phyloP scores from a whole-genome alignment of 768 basidiomycete genomes.

The Punctularia strigosozonata region DNA sequence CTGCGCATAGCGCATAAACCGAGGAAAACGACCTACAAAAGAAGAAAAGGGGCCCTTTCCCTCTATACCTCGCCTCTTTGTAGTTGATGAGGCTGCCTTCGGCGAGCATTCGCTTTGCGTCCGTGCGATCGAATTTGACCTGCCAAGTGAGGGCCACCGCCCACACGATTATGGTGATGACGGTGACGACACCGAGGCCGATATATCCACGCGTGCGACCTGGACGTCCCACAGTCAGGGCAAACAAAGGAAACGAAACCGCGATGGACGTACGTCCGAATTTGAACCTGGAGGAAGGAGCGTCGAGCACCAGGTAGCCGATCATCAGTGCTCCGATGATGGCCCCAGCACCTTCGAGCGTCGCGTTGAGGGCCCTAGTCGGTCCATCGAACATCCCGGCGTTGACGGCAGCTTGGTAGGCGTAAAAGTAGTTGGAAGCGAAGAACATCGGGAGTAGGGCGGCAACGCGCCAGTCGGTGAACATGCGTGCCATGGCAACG shows the following conservation, averaged over 20 bases:
- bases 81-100: slow-evolving; percentile 19
- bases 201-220: slow-evolving; percentile 27
- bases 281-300: slow-evolving; percentile 16
- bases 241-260: too few species aligned
- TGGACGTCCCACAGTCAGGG: too few species aligned
- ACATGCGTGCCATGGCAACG: slow-evolving; percentile 51
- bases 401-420: slow-evolving; percentile 35
- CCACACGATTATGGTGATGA: slow-evolving; percentile 24
- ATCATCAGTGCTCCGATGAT: slow-evolving; percentile 31
- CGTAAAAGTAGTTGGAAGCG: slow-evolving; percentile 77
- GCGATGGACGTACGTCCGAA: too few species aligned
- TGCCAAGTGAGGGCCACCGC: slow-evolving; percentile 26
- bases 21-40: slow-evolving; percentile 18
- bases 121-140: slow-evolving; percentile 25
- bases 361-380: slow-evolving; percentile 30
- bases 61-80: slow-evolving; percentile 20
- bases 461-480: slow-evolving; percentile 59
- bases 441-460: slow-evolving; percentile 85
- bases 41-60: slow-evolving; percentile 27
- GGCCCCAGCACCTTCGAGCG: slow-evolving; percentile 26
- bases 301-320: slow-evolving; percentile 28
- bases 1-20: background rate
- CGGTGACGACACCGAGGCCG: slow-evolving; percentile 21
- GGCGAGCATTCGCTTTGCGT: slow-evolving; percentile 5
- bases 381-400: slow-evolving; percentile 27